Conservation (phyloP, 1,139 yeast genomes). For the Suhomyces bribrorum region DNA sequence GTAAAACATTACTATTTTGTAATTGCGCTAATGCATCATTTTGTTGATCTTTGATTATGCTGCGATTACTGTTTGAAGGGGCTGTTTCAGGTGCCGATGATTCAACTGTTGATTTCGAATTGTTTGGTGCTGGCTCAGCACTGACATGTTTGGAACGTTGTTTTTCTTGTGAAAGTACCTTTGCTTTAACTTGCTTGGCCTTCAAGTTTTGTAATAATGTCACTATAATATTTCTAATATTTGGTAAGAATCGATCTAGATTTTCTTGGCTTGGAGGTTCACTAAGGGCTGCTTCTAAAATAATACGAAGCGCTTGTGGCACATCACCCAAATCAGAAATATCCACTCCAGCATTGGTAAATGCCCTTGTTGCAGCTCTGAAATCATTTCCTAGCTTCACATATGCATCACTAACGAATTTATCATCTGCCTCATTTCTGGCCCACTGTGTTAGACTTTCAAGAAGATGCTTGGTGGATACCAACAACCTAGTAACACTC, state of each 20-base stretch:
- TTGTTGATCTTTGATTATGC: constrained; percentile 5
- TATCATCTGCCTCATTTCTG: constrained; percentile 70
- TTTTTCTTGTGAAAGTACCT: constrained; percentile 33
- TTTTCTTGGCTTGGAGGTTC: constrained; percentile 85
- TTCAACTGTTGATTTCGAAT: constrained; percentile 3
- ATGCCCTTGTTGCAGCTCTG: constrained; percentile 79
- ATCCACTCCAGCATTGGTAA: constrained; percentile 66
- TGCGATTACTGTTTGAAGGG: constrained; percentile 6
- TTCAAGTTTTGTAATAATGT: constrained; percentile 78
- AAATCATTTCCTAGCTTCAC: constrained; percentile 94
- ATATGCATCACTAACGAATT: constrained; percentile 86
- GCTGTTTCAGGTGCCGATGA: constrained; percentile 5
- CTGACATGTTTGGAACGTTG: constrained; percentile 10
- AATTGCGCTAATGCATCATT: constrained; percentile 69
- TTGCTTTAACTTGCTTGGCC: constrained; percentile 65
- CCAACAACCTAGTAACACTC: constrained; percentile 77
- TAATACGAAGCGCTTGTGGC: constrained; percentile 68
- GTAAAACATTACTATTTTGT: constrained; percentile 78
- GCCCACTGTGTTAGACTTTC: constrained; percentile 94
- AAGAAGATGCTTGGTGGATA: constrained; percentile 84
- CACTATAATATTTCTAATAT: constrained; percentile 84
- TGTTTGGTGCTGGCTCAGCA: constrained; percentile 1
- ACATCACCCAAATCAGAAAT: constrained; percentile 75
- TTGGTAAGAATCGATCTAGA: constrained; percentile 78
- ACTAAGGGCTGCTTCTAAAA: constrained; percentile 83